Evolutionary conservation across 129 eudicot genomes (phyloP).

Genomic region (Cynara cardunculus): DNA sequence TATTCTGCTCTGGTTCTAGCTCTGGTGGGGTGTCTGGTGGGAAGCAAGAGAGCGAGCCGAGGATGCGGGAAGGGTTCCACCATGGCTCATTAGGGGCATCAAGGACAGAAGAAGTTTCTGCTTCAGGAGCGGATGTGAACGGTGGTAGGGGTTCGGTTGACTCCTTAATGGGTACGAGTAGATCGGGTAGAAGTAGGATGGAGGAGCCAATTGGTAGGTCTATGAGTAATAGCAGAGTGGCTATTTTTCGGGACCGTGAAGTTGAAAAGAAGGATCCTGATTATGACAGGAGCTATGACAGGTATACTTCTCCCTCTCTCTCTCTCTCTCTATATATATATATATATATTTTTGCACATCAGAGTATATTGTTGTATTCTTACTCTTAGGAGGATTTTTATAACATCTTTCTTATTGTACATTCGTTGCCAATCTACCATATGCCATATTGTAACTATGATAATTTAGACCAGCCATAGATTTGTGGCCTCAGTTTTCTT

Average conservation of each 20-base stretch:
- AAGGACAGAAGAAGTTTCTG: slow-evolving; percentile 45
- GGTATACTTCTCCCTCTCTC: slow-evolving; percentile 28
- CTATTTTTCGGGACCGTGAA: slow-evolving; percentile 84
- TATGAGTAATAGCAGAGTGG: slow-evolving; percentile 60
- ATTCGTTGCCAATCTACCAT: background rate
- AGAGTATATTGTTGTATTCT: too few relatives aligned
- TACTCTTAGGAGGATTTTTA: background rate
- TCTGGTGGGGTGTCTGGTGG: slow-evolving; percentile 26
- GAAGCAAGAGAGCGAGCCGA: slow-evolving; percentile 51
- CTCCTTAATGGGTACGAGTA: slow-evolving; percentile 46
- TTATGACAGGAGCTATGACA: slow-evolving; percentile 82
- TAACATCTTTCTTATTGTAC: background rate
- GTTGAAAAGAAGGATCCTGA: slow-evolving; percentile 88
- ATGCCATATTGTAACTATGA: background rate
- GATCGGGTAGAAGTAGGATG: slow-evolving; percentile 56
- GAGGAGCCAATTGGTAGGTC: slow-evolving; percentile 71
- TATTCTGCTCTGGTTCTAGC: slow-evolving; percentile 63
- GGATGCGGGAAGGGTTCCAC: slow-evolving; percentile 45
- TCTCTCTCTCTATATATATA: background rate
- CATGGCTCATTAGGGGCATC: slow-evolving; percentile 45
- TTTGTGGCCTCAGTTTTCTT: background rate
- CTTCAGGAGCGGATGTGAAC: slow-evolving; percentile 43
- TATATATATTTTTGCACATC: too few relatives aligned
- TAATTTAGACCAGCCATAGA: slow-evolving; percentile 2
- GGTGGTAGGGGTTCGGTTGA: slow-evolving; percentile 47